These are phyloP conservation scores for Lactarius trivialis DNA, from an alignment of 768 basidiomycete species.

Conservation along the genomic window DNA sequence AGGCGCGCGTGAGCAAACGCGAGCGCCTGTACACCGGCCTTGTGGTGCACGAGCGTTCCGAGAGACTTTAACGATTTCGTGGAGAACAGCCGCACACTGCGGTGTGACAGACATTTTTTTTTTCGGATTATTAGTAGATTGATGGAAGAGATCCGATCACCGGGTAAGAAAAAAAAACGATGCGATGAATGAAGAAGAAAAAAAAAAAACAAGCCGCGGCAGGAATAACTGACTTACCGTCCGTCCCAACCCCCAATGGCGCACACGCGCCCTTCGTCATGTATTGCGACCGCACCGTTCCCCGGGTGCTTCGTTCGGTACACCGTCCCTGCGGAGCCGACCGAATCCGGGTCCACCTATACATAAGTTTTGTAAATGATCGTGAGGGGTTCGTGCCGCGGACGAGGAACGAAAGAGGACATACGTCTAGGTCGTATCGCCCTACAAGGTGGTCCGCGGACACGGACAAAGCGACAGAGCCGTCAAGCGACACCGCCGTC, in stretches of 20 bases:
- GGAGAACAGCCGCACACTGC: conserved; percentile 76
- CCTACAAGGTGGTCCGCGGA: conserved; percentile 80
- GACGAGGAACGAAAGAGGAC: conserved; percentile 16
- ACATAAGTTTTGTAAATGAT: not conserved
- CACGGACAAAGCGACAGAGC: conserved; percentile 62
- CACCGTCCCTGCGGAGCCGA: conserved; percentile 29
- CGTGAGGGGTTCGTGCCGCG: not conserved
- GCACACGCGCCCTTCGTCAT: conserved; percentile 69
- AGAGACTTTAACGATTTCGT: conserved; percentile 75
- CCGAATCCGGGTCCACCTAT: conserved; percentile 13
- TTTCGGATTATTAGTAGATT: not conserved
- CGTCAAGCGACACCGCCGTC: conserved; percentile 60
- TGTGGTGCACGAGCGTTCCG: conserved; percentile 80
- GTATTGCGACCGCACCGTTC: conserved; percentile 69
- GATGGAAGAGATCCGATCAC: not conserved
- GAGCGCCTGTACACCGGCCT: conserved; percentile 65
- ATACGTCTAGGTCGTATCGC: conserved; percentile 53
- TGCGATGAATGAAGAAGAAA: not conserved
- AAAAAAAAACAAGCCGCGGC: not conserved
- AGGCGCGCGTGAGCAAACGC: conserved; percentile 47
- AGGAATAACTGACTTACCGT: conserved; percentile 44
- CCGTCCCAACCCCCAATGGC: conserved; percentile 96
- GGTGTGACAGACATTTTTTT: not conserved
- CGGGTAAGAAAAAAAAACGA: too few species aligned
- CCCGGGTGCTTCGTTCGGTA: conserved; percentile 72